phyloP scores from a whole-genome alignment of 2,329 filamentous ascomycete genomes.

The Paecilomyces fulvus region DNA sequence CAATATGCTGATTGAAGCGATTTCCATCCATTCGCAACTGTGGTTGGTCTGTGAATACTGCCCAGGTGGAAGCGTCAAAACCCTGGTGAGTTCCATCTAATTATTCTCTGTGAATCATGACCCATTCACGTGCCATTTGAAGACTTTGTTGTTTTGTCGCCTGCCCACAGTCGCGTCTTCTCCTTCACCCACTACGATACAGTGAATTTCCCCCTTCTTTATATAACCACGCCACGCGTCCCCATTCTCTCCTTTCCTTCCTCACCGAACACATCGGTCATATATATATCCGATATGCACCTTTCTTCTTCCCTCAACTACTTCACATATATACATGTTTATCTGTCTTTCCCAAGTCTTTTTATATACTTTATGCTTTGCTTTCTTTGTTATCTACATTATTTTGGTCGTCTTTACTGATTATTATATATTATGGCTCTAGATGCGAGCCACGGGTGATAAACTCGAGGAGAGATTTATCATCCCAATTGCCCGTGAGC shows the following conservation, averaged over 20 bases:
- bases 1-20: constrained; percentile 56
- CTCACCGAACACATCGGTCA: neutral
- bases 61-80: constrained; percentile 57
- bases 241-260: neutral
- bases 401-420: constrained; percentile 15
- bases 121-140: neutral
- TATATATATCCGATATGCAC: neutral
- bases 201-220: neutral
- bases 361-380: neutral
- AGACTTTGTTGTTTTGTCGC: neutral
- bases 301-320: neutral
- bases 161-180: neutral
- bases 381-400: constrained; percentile 7
- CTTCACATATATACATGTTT: neutral
- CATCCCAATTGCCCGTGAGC: constrained; percentile 55
- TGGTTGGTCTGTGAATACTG: constrained; percentile 62
- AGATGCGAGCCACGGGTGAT: constrained; percentile 43
- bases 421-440: neutral
- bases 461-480: constrained; percentile 53
- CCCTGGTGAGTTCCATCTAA: constrained; percentile 43
- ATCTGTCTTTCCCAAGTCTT: neutral
- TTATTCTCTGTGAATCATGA: neutral
- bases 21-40: constrained; percentile 55
- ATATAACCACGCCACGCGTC: neutral
- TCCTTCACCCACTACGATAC: neutral